phyloP scores from a whole-genome alignment of 1,139 yeast genomes.

The Sugiyamaella sp. region DNA sequence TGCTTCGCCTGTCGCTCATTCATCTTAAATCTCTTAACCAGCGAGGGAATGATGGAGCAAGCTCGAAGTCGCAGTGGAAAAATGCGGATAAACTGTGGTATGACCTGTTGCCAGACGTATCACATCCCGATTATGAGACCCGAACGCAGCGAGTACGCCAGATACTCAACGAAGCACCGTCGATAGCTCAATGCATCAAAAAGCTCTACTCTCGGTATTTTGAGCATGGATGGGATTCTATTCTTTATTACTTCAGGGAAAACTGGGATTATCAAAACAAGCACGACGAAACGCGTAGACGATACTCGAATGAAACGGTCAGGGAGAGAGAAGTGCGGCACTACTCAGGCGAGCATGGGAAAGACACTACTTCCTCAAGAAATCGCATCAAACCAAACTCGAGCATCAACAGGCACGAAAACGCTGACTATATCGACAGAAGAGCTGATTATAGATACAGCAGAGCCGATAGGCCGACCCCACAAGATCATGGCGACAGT shows the following conservation, averaged over 20 bases:
- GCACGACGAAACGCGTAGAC: background rate
- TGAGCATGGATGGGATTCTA: conserved; percentile 4
- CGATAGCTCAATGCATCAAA: background rate
- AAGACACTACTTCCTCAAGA: too few species aligned
- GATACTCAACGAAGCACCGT: background rate
- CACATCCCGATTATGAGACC: background rate
- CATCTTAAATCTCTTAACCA: conserved; percentile 4
- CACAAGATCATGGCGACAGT: too few species aligned
- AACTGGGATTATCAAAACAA: conserved; percentile 5
- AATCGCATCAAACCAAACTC: too few species aligned
- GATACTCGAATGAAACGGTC: background rate
- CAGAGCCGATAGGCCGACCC: too few species aligned
- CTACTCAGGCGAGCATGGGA: too few species aligned
- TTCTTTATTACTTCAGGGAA: conserved; percentile 3
- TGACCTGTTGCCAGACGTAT: background rate
- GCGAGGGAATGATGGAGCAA: background rate
- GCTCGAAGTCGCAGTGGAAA: background rate
- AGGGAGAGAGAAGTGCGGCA: background rate
- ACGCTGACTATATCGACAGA: too few species aligned
- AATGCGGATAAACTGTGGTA: conserved; percentile 5
- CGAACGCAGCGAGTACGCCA: background rate
- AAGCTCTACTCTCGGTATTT: conserved; percentile 8
- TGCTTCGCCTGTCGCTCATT: conserved; percentile 3
- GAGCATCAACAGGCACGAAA: too few species aligned
- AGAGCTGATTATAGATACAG: too few species aligned